phyloP scores from a whole-genome alignment of 805 yeast genomes.

The Zygosaccharomyces lentus region DNA sequence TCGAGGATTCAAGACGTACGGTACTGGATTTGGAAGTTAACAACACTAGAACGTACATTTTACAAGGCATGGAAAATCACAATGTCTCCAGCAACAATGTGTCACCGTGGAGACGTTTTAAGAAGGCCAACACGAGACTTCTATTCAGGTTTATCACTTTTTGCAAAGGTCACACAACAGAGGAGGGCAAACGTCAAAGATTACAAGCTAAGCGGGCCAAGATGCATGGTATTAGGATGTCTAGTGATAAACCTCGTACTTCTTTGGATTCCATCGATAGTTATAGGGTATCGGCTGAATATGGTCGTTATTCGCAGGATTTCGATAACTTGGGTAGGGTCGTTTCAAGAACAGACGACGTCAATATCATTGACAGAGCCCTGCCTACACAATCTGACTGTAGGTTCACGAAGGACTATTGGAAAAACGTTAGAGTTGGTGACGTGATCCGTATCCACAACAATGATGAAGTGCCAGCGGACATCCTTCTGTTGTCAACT shows the following conservation, averaged over 20 bases:
- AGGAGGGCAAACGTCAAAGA: conserved; percentile 37
- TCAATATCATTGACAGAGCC: conserved; percentile 51
- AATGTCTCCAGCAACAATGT: conserved; percentile 63
- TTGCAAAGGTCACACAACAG: conserved; percentile 31
- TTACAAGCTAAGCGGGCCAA: conserved; percentile 33
- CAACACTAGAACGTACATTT: conserved; percentile 65
- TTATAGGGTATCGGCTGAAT: conserved; percentile 30
- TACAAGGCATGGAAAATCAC: conserved; percentile 50
- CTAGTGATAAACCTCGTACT: conserved; percentile 33
- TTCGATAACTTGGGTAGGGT: conserved; percentile 52
- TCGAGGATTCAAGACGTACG: conserved; percentile 77
- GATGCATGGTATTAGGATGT: conserved; percentile 24
- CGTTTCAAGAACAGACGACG: conserved; percentile 54
- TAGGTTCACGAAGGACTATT: conserved; percentile 38
- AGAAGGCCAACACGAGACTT: conserved; percentile 45
- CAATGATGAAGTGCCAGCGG: conserved; percentile 80
- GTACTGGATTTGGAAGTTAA: conserved; percentile 68
- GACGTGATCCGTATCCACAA: conserved; percentile 65
- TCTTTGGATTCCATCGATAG: conserved; percentile 39
- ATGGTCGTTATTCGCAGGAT: conserved; percentile 36
- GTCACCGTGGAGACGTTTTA: conserved; percentile 64
- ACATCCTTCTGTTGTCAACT: conserved; percentile 57
- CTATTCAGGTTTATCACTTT: conserved; percentile 25
- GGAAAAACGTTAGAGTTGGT: conserved; percentile 73
- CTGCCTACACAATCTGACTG: conserved; percentile 41